Base-by-base conservation (phyloP, 352 stramenopile species). In the Phytophthora pinifolia region DNA sequence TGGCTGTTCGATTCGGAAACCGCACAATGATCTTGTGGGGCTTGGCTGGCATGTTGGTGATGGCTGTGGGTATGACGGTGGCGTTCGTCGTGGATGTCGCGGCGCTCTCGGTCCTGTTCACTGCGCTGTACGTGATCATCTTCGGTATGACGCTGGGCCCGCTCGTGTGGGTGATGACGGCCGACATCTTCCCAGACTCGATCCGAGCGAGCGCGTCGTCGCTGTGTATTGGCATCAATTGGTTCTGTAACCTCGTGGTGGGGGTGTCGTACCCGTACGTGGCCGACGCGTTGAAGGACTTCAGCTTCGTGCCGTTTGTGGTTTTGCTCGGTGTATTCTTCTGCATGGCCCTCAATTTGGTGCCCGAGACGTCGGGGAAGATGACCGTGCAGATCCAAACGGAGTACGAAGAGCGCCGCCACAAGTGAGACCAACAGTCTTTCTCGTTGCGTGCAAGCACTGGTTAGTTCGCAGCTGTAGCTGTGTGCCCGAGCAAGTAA, bases 331-430 rank as follows among this genome's bases (percentile, higher is more conserved):
- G 46, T 18, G 3, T 83, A 8, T 82, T 83, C 46, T 73, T 62
- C 36, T 14, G 56, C 7, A 74, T 83, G 52, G 56, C 69, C 32
- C 62, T 67, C 27, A 60, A 54, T 9, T 47, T 66, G n/a, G 55
- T 90, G 2, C 80, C 80, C 1, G 80, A 90, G 53, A 90, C 80
- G 4, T 75, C 65, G 18, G 72, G 74, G 15, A 86, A 85, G 42
- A 86, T 76, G 10, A 79, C 54, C 34, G 69, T 79, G 4, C 71
- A 85, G 35, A 88, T 89, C 49, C 74, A 83, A 29, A 36, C 33
- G 7, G 62, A 72, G 49, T 87, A 80, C 48, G 54, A 58, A 14
- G 27, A 39, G 17, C 47, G 35, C 30, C 47, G 36, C 18, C 34
- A n/a, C 37, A 44, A 29, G 18, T 44, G 31, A 9, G 18, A 27